These are phyloP conservation scores for Millerozyma miso DNA, from an alignment of 805 yeast genomes.

Conservation along the genomic window DNA sequence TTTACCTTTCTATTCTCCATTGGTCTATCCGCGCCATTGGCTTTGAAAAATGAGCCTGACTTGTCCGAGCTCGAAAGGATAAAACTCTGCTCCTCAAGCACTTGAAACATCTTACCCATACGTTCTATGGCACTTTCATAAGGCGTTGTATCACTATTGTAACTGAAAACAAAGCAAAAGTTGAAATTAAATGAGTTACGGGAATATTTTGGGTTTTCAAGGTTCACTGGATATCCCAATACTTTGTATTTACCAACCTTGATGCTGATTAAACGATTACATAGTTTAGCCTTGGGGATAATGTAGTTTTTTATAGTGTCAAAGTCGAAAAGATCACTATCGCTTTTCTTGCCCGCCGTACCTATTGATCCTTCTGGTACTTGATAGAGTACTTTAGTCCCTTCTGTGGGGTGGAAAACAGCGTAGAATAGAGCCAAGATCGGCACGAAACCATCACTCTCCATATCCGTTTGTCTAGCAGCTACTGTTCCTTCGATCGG, in stretches of 20 bases:
- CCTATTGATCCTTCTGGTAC: constrained; percentile 73
- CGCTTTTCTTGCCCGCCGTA: constrained; percentile 19
- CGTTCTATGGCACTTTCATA: constrained; percentile 83
- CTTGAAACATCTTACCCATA: constrained; percentile 83
- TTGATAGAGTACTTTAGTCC: constrained; percentile 86
- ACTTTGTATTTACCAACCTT: constrained; percentile 67
- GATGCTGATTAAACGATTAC: constrained; percentile 75
- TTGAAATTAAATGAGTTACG: constrained; percentile 92
- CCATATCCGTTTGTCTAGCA: constrained; percentile 18
- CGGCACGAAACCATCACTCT: constrained; percentile 72
- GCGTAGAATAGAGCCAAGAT: constrained; percentile 85
- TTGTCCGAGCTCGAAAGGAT: constrained; percentile 54
- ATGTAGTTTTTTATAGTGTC: constrained; percentile 84
- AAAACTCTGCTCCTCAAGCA: constrained; percentile 84
- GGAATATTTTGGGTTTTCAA: constrained; percentile 69
- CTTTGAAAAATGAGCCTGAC: constrained; percentile 38
- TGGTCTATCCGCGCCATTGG: constrained; percentile 10
- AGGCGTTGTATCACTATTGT: constrained; percentile 74
- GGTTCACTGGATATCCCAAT: constrained; percentile 84
- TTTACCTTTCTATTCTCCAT: constrained; percentile 8
- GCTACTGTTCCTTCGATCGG: neutral
- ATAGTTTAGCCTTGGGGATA: constrained; percentile 89
- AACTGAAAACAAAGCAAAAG: constrained; percentile 86
- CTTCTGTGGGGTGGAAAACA: constrained; percentile 92
- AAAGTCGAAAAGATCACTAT: constrained; percentile 55